Evolutionary conservation across 2,329 filamentous ascomycete genomes (phyloP).

Genomic region (Samsoniella hepiali): DNA sequence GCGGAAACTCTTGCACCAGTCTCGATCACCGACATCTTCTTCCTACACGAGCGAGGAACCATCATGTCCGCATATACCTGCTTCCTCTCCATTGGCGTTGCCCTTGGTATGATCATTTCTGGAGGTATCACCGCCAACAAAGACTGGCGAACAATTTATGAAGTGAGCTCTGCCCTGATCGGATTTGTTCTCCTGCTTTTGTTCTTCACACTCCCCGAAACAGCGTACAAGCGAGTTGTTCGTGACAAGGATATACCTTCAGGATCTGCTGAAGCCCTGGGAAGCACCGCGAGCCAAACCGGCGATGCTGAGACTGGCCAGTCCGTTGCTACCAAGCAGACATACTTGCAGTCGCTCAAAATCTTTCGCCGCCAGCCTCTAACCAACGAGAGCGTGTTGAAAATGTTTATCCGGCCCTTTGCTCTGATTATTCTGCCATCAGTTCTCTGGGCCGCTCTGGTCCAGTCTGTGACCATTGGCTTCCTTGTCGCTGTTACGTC

Average conservation of each 20-base stretch:
- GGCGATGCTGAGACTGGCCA: conserved; percentile 21
- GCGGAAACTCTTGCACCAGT: conserved; percentile 50
- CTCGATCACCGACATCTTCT: conserved; percentile 55
- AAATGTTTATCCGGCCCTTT: conserved; percentile 48
- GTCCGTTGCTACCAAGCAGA: conserved; percentile 25
- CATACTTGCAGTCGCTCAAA: conserved; percentile 35
- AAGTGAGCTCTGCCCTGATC: conserved; percentile 48
- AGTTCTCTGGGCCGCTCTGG: conserved; percentile 53
- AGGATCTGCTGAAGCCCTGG: conserved; percentile 18
- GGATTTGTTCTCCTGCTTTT: conserved; percentile 45
- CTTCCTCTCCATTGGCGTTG: conserved; percentile 41
- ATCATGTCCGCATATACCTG: conserved; percentile 47
- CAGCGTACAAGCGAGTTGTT: conserved; percentile 41
- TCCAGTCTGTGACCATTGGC: conserved; percentile 53
- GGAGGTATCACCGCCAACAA: conserved; percentile 48
- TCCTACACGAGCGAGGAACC: conserved; percentile 52
- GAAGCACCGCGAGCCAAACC: background rate
- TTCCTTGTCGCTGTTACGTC: conserved; percentile 54
- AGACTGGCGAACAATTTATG: conserved; percentile 50
- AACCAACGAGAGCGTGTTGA: conserved; percentile 46
- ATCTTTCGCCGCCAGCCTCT: conserved; percentile 38
- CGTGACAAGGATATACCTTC: conserved; percentile 18
- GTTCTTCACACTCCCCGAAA: conserved; percentile 55
- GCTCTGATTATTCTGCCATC: conserved; percentile 49
- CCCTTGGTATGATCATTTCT: conserved; percentile 41